Evolutionary conservation across 2,329 filamentous ascomycete species (phyloP), one percentile per base, ranked within the genome.

Genomic region (Ascochyta rabiei): DNA sequence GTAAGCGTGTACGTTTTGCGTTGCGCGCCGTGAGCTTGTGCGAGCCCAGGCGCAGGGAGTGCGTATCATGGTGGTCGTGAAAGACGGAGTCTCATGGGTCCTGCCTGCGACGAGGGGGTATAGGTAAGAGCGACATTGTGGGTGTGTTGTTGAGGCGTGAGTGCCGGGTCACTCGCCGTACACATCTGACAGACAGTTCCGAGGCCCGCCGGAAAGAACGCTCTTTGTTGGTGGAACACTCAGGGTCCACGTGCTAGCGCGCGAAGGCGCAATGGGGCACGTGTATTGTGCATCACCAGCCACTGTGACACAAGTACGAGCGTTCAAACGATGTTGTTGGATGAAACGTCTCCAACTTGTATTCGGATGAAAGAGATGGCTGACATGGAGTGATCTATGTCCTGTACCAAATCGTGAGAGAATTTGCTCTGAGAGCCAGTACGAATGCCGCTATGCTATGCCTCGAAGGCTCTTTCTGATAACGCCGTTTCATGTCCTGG

Each of bases 1-100:
- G 21, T 49, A 44, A 46, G 45, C 45, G 54, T 45, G 44, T 42
- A 47, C 44, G 42, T 46, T 46, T 37, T 34, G 51, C 16, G 40
- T 13, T 41, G 31, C 67, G 70, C 69, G 70, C 64, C 64, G 48
- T 34, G 66, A 59, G 47, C 63, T 62, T 23, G 49, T 28, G 44
- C 60, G 63, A 46, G 60, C 57, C 67, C 63, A 63, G 68, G 65
- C 69, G 69, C 68, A 58, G 48, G 61, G 46, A 41, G 60, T 56
- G 31, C 49, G 61, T 63, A 72, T 71, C 71, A 73, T 73, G 65
- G 59, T 59, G 64, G 60, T 12, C 40, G 54, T 45, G 38, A 56
- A 52, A 19, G 34, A 3, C 38, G 35, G 4, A 24, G 41, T 37
- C 47, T 50, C 52, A 55, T 55, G 40, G 42, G n/a, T 49, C 23